phyloP scores from a whole-genome alignment of 805 yeast species.

The Ogataea pini region DNA sequence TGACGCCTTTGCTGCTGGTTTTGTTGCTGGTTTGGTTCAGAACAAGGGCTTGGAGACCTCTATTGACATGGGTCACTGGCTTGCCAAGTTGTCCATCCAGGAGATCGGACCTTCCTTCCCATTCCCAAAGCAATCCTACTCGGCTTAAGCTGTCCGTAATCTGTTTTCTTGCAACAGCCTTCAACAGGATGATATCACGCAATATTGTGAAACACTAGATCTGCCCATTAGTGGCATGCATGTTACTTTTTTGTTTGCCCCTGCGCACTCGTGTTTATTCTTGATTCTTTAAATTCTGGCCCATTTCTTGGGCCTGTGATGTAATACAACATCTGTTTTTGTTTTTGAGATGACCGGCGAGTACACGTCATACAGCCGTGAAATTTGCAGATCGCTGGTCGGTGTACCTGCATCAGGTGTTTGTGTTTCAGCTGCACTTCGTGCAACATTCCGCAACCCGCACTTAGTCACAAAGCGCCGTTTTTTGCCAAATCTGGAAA shows the following conservation, averaged over 20 bases:
- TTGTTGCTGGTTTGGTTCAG: slow-evolving; percentile 82
- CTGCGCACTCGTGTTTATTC: slow-evolving; percentile 2
- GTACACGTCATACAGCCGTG: slow-evolving; percentile 4
- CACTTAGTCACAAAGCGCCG: not conserved
- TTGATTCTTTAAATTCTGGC: not conserved
- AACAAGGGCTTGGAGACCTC: slow-evolving; percentile 60
- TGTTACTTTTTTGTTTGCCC: not conserved
- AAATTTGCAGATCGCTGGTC: slow-evolving; percentile 1
- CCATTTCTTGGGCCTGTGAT: not conserved
- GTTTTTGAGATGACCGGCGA: not conserved
- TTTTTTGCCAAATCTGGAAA: not conserved
- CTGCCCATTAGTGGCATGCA: slow-evolving; percentile 1
- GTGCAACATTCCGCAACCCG: not conserved
- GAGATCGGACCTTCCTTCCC: slow-evolving; percentile 96
- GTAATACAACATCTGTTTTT: slow-evolving; percentile 1
- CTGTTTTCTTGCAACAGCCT: slow-evolving; percentile 8
- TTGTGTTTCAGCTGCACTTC: slow-evolving; percentile 4
- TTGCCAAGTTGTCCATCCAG: slow-evolving; percentile 89
- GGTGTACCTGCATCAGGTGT: slow-evolving; percentile 4
- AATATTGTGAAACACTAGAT: slow-evolving; percentile 2
- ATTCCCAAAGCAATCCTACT: slow-evolving; percentile 61
- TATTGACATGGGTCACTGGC: slow-evolving; percentile 92
- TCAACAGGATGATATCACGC: slow-evolving; percentile 7
- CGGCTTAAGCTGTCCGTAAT: slow-evolving; percentile 11
- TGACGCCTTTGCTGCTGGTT: slow-evolving; percentile 97